phyloP scores from a whole-genome alignment of 75 land plant genomes.

The Chamaecyparis obtusa region DNA sequence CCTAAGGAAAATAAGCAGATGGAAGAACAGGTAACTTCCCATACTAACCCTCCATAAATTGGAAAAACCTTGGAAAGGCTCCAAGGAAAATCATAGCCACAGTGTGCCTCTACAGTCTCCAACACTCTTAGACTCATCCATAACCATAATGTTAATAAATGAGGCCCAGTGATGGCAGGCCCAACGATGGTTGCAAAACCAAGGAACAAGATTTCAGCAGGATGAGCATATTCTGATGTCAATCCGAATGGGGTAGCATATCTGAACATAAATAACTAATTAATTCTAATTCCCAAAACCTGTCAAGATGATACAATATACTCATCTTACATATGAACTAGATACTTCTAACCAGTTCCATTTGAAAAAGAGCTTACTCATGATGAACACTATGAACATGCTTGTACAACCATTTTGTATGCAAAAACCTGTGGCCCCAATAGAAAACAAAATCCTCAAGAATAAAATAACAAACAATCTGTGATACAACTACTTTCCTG shows the following conservation, averaged over 20 bases:
- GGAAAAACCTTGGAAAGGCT: conserved; percentile 90
- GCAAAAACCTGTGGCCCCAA: conserved; percentile 96
- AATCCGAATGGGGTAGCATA: conserved; percentile 99
- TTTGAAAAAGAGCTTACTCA: conserved; percentile 61
- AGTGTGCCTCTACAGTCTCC: conserved; percentile 99
- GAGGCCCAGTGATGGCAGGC: conserved; percentile 98
- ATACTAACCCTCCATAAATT: conserved; percentile 90
- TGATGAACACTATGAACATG: conserved; percentile 99
- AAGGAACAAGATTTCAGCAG: conserved; percentile 97
- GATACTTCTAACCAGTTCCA: not conserved
- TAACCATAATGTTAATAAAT: conserved; percentile 89
- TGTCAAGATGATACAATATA: not conserved
- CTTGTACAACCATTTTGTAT: conserved; percentile 99
- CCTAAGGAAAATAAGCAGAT: conserved; percentile 2
- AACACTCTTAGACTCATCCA: conserved; percentile 98
- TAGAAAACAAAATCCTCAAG: conserved; percentile 98
- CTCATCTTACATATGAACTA: not conserved
- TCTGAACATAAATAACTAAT: conserved; percentile 29
- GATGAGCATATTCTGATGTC: conserved; percentile 99
- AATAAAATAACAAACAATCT: conserved; percentile 90
- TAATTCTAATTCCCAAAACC: not conserved
- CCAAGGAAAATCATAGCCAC: conserved; percentile 99
- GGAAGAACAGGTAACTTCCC: not conserved
- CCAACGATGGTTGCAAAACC: conserved; percentile 99
- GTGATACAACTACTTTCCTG: conserved; percentile 83